Conservation (phyloP, 257 asterid genomes). For the Lantana camara region DNA sequence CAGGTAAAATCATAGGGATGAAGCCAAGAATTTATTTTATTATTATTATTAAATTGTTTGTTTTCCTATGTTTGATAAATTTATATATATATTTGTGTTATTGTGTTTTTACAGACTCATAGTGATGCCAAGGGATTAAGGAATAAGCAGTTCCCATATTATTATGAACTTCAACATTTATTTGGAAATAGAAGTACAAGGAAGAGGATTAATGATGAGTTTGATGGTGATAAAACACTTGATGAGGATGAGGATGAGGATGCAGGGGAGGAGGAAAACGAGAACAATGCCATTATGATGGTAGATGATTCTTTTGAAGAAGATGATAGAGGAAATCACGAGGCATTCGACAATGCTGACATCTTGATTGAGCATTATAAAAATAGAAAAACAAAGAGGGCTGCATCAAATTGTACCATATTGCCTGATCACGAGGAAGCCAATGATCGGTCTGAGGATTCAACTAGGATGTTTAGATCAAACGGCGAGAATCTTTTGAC, state of each 20-base stretch:
- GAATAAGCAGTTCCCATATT: slow-evolving; percentile 29
- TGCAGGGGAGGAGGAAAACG: slow-evolving; percentile 10
- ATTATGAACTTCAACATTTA: slow-evolving; percentile 23
- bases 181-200: slow-evolving; percentile 28
- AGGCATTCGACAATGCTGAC: slow-evolving; percentile 4
- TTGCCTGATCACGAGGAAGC: slow-evolving; percentile 18
- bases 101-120: slow-evolving; percentile 21
- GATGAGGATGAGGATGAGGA: slow-evolving; percentile 18
- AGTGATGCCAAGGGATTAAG: slow-evolving; percentile 33
- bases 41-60: no score
- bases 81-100: background rate
- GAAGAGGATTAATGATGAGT: slow-evolving; percentile 17
- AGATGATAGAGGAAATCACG: slow-evolving; percentile 19
- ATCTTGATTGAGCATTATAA: slow-evolving; percentile 8
- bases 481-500: slow-evolving; percentile 9
- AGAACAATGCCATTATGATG: slow-evolving; percentile 14
- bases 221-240: slow-evolving; percentile 12
- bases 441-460: slow-evolving; percentile 24
- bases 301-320: slow-evolving; percentile 25
- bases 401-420: slow-evolving; percentile 11
- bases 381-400: slow-evolving; percentile 9
- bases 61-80: no score
- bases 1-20: background rate
- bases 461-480: slow-evolving; percentile 18
- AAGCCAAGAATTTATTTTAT: no score